These are phyloP conservation scores for Taphrina pruni DNA, from an alignment of 1,139 yeast species.

Conservation along the genomic window DNA sequence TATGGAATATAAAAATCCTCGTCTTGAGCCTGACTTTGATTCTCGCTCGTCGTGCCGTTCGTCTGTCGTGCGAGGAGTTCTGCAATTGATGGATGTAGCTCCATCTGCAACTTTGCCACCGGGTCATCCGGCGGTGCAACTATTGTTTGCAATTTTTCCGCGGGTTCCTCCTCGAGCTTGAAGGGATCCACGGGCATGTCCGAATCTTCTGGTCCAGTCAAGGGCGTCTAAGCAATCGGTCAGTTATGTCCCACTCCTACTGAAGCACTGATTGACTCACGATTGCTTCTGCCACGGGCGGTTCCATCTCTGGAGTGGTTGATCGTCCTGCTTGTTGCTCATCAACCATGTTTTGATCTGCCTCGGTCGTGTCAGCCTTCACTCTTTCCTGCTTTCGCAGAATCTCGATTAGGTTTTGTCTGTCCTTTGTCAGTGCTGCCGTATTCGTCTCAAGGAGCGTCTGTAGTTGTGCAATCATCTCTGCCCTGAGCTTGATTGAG, in stretches of 20 bases:
- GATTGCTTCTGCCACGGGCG: slow-evolving; percentile 37
- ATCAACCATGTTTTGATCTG: neutral
- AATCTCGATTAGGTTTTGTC: neutral
- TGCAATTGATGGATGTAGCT: slow-evolving; percentile 17
- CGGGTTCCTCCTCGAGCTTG: slow-evolving; percentile 5
- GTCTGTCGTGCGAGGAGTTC: slow-evolving; percentile 22
- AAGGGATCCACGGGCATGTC: slow-evolving; percentile 11
- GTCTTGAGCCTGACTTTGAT: slow-evolving; percentile 7
- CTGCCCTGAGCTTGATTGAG: slow-evolving; percentile 13
- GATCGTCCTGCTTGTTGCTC: slow-evolving; percentile 1
- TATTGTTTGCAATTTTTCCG: neutral
- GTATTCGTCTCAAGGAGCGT: neutral
- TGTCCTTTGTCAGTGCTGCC: neutral
- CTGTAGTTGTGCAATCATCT: slow-evolving; percentile 5
- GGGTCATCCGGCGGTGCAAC: slow-evolving; percentile 1
- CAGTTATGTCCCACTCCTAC: neutral
- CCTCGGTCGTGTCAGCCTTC: slow-evolving; percentile 1
- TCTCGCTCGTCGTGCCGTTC: neutral
- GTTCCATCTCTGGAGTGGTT: slow-evolving; percentile 36
- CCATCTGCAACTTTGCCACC: slow-evolving; percentile 21
- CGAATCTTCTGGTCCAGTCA: slow-evolving; percentile 1
- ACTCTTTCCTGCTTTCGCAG: slow-evolving; percentile 16
- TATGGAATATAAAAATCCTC: neutral
- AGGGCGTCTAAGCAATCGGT: slow-evolving; percentile 12
- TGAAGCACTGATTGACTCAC: neutral